Evolutionary conservation across 257 asterid species (phyloP), one percentile per base, ranked within the genome.

Genomic region (Gentiana straminea): DNA sequence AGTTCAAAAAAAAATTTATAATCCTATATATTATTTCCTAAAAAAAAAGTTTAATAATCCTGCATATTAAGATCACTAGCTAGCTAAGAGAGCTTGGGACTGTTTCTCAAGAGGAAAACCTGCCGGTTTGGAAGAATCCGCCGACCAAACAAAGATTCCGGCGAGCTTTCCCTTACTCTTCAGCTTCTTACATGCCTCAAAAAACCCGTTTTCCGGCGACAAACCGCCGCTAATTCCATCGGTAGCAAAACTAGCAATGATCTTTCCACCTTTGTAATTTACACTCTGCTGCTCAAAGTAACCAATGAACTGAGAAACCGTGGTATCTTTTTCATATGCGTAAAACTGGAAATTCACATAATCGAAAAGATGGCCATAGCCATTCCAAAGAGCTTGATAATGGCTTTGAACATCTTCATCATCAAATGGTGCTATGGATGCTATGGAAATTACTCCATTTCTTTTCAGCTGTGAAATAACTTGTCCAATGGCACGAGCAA

Each of bases 111-210:
- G 70, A 46, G 3, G 33, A 65, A 83, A 86, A 41, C 73, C 57
- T 38, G 52, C 69, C 72, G 73, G 63, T 83, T 69, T 77, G 15
- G 95, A 86, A 59, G 83, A 82, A 72, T 83, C 95, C n/a, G 95
- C 95, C 41, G 89, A 81, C 94, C 94, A 83, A 61, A 86, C 71
- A 65, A 86, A 86, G 71, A 83, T 86, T 51, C 95, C 95, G 11
- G 75, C 74, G 69, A 86, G 94, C 36, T 86, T 83, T 54, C 84
- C 84, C 52, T 72, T 10, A 41, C 46, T 10, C 9, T 41, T 41
- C 10, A 41, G 9, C 9, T 41, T 5, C 55, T 65, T 60, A 5
- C 86, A 81, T 0, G 91, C 94, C 0, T 75, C 69, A 33, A 82
- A 80, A 33, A 88, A 80, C 0, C 91, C 94, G 3, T 73, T 63